Base-by-base conservation (phyloP, 108 stramenopile species). In the Aureococcus anophagefferens region DNA sequence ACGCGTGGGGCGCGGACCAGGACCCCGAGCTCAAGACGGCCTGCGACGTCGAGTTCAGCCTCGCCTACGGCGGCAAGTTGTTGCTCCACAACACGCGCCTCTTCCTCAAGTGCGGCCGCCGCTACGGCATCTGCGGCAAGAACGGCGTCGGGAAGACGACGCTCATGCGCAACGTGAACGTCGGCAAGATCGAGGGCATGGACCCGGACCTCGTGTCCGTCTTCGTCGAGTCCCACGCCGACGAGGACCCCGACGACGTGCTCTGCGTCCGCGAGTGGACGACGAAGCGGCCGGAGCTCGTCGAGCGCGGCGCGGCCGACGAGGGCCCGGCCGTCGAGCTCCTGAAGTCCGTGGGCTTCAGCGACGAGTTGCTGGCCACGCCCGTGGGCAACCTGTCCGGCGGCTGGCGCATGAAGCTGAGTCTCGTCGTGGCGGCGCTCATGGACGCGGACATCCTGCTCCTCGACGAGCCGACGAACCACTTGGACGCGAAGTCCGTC, bases 41-140 rank as follows among this genome's bases (percentile, higher is more conserved):
- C 11, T 86, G 83, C 80, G 80, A 86, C 74, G 80, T 81, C 64
- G 63, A 68, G 45, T 91, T 92, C 81, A 87, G 89, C 65, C 75
- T 99, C 36, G 98, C 98, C 30, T 99, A 97, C 84, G 98, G 96
- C 63, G 95, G 95, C 62, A 96, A 96, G 79, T 95, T 98, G 67
- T 78, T 99, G 37, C 80, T 99, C 62, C 94, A 96, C 77, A 90
- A 96, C 79, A 96, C 94, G 45, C 88, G 90, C 68, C 80, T 99
- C 36, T 83, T 86, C 33, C 75, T 99, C 72, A 85, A 94, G 74
- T 83, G 98, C 25, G 96, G 96, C 29, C 93, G 91, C 65, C 89
- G 93, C 33, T 98, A 99, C 77, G 98, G 94, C 15, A 82, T 99
- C 35, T 89, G 97, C 64, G 96, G 96, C 29, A 89, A 89, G 65